A percentile compares a stretch with the other conserved stretches of the same genome.
Conservation (phyloP, 148 eudicot species). For the Amaranthus palmeri region DNA sequence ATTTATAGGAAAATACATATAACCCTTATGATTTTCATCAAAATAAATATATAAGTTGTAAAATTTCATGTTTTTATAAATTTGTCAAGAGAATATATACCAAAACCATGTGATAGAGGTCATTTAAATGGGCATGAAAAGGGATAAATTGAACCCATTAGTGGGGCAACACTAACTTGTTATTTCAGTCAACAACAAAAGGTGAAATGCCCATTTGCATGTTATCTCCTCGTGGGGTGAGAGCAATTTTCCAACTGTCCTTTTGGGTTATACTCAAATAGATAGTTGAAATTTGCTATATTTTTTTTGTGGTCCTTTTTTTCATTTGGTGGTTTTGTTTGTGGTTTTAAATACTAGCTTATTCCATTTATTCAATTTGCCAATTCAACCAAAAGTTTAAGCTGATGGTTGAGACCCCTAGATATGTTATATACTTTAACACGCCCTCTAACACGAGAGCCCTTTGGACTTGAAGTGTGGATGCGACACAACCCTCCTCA, state of each 20-base stretch:
- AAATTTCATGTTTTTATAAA: too few relatives aligned
- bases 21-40: too few relatives aligned
- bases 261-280: slow-evolving; percentile 27
- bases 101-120: slow-evolving; percentile 44
- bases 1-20: too few relatives aligned
- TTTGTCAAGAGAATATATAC: neutral
- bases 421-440: too few relatives aligned
- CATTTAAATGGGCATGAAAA: slow-evolving; percentile 34
- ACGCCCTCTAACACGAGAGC: too few relatives aligned
- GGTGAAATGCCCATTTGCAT: slow-evolving; percentile 32
- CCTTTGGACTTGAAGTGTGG: too few relatives aligned
- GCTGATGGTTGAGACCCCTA: too few relatives aligned
- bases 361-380: too few relatives aligned
- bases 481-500: too few relatives aligned
- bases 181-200: slow-evolving; percentile 28
- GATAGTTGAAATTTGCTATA: slow-evolving; percentile 32
- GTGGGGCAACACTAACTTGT: slow-evolving; percentile 35
- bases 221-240: slow-evolving; percentile 59
- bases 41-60: too few relatives aligned
- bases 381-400: too few relatives aligned
- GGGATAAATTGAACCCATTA: slow-evolving; percentile 18
- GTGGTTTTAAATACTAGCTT: neutral
- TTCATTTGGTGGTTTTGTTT: neutral
- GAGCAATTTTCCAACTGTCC: slow-evolving; percentile 29
- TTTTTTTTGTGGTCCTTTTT: slow-evolving; percentile 6